Percentiles rank a stretch among this genome's conserved stretches.
phyloP scores from a whole-genome alignment of 805 yeast species.

The Nakazawaea ishiwadae region DNA sequence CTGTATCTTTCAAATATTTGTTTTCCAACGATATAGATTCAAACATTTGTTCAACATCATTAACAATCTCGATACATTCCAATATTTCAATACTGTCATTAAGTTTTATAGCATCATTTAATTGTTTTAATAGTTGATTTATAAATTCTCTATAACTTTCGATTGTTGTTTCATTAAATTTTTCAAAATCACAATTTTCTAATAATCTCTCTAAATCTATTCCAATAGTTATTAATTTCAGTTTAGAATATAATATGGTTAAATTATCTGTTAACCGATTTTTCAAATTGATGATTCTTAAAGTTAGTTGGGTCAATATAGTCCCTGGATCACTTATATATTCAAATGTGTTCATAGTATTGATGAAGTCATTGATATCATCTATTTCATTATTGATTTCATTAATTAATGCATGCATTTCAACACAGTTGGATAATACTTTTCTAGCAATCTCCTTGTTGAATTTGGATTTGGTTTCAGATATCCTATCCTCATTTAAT shows the following conservation, averaged over 20 bases:
- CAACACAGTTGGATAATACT: conserved; percentile 47
- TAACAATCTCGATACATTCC: conserved; percentile 63
- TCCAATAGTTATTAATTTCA: conserved; percentile 62
- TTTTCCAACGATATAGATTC: conserved; percentile 40
- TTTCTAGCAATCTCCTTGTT: conserved; percentile 50
- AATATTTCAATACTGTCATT: conserved; percentile 55
- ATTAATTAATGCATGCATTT: conserved; percentile 36
- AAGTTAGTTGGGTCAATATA: conserved; percentile 36
- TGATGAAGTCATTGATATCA: conserved; percentile 38
- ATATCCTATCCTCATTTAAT: conserved; percentile 14
- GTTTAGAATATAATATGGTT: conserved; percentile 57
- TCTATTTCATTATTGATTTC: conserved; percentile 42
- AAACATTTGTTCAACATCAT: conserved; percentile 72
- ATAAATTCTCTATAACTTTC: conserved; percentile 55
- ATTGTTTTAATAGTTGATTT: conserved; percentile 50
- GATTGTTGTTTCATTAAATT: conserved; percentile 37
- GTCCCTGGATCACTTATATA: conserved; percentile 51
- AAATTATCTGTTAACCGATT: conserved; percentile 47
- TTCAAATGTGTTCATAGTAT: conserved; percentile 37
- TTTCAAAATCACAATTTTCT: conserved; percentile 16
- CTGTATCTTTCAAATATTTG: not conserved
- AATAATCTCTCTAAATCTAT: conserved; percentile 46
- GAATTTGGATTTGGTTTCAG: conserved; percentile 34
- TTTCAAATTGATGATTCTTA: conserved; percentile 44
- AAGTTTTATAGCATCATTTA: conserved; percentile 46